phyloP scores from a whole-genome alignment of 768 basidiomycete genomes.

The Polyporus arcularius region DNA sequence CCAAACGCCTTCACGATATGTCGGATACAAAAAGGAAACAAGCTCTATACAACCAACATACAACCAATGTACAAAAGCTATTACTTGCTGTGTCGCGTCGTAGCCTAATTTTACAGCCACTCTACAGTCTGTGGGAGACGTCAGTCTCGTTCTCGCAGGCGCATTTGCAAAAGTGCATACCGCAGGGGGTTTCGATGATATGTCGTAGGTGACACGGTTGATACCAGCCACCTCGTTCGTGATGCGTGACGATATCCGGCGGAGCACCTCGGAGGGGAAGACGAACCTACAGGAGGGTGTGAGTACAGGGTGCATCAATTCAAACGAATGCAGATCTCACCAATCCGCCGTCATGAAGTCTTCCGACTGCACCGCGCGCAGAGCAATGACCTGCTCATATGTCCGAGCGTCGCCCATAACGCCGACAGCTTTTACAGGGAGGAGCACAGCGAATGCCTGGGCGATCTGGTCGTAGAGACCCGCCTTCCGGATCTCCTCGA shows the following conservation, averaged over 20 bases:
- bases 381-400: constrained; percentile 95
- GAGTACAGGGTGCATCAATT: background rate
- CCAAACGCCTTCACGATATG: too few species aligned
- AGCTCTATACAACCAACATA: too few species aligned
- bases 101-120: constrained; percentile 35
- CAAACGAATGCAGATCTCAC: constrained; percentile 41
- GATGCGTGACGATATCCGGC: constrained; percentile 92
- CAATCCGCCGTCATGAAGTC: constrained; percentile 99
- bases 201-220: constrained; percentile 94
- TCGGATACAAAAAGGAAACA: too few species aligned
- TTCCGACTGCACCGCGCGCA: constrained; percentile 95
- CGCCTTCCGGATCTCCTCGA: constrained; percentile 95
- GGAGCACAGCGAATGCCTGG: constrained; percentile 94
- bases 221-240: constrained; percentile 98
- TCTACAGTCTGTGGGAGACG: constrained; percentile 40
- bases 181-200: constrained; percentile 96
- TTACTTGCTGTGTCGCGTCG: too few species aligned
- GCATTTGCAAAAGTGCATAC: constrained; percentile 43
- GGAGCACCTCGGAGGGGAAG: constrained; percentile 90
- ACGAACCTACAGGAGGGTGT: constrained; percentile 65
- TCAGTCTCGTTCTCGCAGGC: background rate
- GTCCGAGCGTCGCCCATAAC: constrained; percentile 97
- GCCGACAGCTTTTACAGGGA: constrained; percentile 96
- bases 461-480: constrained; percentile 91
- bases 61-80: too few species aligned